Evolutionary conservation across 177 flowering plant genomes (phyloP).

Genomic region (Vitis hybrid): DNA sequence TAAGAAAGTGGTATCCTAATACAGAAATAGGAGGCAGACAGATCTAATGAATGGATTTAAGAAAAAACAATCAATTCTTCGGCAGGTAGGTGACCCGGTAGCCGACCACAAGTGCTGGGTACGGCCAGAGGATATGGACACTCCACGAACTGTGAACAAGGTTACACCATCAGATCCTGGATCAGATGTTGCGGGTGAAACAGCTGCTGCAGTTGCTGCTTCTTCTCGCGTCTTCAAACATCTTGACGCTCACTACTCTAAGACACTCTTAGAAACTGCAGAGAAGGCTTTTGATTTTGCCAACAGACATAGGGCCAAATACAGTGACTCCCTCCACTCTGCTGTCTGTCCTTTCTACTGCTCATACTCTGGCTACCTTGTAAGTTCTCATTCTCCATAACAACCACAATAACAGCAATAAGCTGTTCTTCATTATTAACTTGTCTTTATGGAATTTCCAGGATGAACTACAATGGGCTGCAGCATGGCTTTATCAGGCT

Average conservation of each 20-base stretch:
- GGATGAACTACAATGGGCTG: not conserved
- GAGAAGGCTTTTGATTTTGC: conserved; percentile 34
- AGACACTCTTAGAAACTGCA: conserved; percentile 18
- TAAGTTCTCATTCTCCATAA: not conserved
- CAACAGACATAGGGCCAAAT: conserved; percentile 29
- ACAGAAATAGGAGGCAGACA: too few relatives aligned
- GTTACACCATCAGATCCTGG: conserved; percentile 19
- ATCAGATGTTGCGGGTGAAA: conserved; percentile 29
- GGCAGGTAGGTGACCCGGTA: conserved; percentile 19
- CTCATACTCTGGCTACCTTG: not conserved
- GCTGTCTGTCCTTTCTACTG: conserved; percentile 12
- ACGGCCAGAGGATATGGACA: conserved; percentile 29
- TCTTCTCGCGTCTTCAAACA: conserved; percentile 22
- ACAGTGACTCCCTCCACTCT: conserved; percentile 26
- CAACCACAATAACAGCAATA: too few relatives aligned
- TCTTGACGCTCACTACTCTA: conserved; percentile 17
- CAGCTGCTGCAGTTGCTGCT: conserved; percentile 34
- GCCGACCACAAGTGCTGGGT: conserved; percentile 32
- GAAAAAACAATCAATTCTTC: not conserved
- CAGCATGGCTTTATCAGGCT: not conserved
- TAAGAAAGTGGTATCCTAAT: too few relatives aligned
- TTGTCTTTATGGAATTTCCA: not conserved
- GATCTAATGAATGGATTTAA: not conserved
- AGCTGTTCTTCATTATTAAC: not conserved
- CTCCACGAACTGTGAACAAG: conserved; percentile 11